Conservation (phyloP, 2,329 filamentous ascomycete genomes). For the Fusarium floridanum region DNA sequence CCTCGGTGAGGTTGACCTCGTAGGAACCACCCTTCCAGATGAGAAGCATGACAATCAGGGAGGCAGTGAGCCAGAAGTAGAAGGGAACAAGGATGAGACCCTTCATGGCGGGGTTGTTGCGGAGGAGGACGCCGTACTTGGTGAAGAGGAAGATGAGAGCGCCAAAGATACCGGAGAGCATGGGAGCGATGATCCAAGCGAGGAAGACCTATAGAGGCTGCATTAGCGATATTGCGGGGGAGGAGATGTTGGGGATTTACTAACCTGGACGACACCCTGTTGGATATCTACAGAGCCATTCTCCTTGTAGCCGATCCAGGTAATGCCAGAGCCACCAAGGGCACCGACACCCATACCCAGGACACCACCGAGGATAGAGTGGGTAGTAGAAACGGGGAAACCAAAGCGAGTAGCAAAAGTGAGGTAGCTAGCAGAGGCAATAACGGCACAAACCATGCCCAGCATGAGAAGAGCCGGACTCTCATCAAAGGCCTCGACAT, state of each 20-base stretch:
- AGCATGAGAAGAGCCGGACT: constrained; percentile 68
- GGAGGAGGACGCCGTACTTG: constrained; percentile 68
- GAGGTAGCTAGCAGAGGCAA: constrained; percentile 67
- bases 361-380: constrained; percentile 71
- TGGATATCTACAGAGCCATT: constrained; percentile 53
- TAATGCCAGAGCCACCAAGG: constrained; percentile 64
- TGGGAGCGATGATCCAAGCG: constrained; percentile 71
- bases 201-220: constrained; percentile 68
- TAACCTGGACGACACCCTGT: constrained; percentile 65
- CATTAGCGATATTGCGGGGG: neutral
- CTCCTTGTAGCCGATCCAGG: constrained; percentile 64
- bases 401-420: constrained; percentile 67
- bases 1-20: constrained; percentile 61
- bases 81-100: constrained; percentile 66
- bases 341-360: constrained; percentile 70
- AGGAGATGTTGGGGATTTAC: neutral
- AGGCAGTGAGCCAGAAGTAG: constrained; percentile 69
- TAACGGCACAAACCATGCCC: constrained; percentile 68
- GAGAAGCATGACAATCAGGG: constrained; percentile 71
- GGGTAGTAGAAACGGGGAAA: constrained; percentile 72
- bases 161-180: constrained; percentile 65
- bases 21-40: constrained; percentile 66
- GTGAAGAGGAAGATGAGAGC: constrained; percentile 68
- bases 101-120: constrained; percentile 64
- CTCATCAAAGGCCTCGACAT: constrained; percentile 59